A percentile compares a stretch with the other conserved stretches of the same genome.
Evolutionary conservation across 768 basidiomycete species (phyloP).

Genomic region (Dentipellis fragilis): DNA sequence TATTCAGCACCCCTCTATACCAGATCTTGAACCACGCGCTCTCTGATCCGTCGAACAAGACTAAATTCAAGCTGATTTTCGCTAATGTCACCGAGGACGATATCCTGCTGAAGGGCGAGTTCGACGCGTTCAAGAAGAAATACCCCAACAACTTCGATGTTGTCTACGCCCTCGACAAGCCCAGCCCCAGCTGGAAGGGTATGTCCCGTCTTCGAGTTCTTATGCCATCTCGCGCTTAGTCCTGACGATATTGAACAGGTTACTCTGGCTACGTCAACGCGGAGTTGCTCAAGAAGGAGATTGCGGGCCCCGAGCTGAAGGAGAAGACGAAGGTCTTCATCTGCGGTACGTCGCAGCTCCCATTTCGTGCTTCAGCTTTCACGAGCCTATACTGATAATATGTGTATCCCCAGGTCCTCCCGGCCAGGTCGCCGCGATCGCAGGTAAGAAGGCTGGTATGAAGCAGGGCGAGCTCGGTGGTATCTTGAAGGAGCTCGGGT

Average conservation of each 20-base stretch:
- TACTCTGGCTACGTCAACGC: conserved; percentile 64
- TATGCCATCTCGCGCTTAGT: neutral
- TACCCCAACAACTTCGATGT: conserved; percentile 68
- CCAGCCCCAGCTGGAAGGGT: conserved; percentile 53
- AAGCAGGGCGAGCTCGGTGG: conserved; percentile 81
- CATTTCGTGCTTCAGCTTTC: neutral
- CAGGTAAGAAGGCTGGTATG: conserved; percentile 82
- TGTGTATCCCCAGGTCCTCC: conserved; percentile 52
- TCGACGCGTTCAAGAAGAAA: conserved; percentile 60
- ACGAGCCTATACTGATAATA: neutral
- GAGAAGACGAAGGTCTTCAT: conserved; percentile 85
- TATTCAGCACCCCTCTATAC: conserved; percentile 66
- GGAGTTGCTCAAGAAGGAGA: conserved; percentile 65
- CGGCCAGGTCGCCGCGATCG: conserved; percentile 76
- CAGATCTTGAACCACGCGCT: conserved; percentile 73
- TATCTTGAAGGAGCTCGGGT: conserved; percentile 80
- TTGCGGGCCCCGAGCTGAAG: conserved; percentile 49
- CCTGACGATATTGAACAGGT: conserved; percentile 25
- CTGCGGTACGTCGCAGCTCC: conserved; percentile 49
- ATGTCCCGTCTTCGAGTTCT: neutral
- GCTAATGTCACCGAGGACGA: conserved; percentile 86
- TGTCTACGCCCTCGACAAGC: conserved; percentile 82
- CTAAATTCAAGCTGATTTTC: conserved; percentile 89
- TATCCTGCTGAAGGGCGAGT: conserved; percentile 75
- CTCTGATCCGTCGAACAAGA: conserved; percentile 70